Percentiles rank a stretch among this genome's conserved stretches.
Evolutionary conservation across 2,329 filamentous ascomycete species (phyloP).

Genomic region (Tolypocladium guangdongense): DNA sequence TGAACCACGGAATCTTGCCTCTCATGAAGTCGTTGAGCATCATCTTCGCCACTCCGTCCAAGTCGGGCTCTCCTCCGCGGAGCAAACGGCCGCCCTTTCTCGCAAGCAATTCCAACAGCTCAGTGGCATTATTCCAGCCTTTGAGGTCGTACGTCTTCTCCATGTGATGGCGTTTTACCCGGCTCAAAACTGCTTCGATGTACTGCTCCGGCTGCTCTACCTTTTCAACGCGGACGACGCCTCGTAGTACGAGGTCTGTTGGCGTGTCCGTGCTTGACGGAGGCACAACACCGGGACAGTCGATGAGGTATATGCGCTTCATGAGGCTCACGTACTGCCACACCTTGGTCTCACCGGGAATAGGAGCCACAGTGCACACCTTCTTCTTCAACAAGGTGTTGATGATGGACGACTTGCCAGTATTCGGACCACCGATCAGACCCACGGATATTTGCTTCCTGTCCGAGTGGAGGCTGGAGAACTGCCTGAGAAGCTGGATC

Average conservation of each 20-base stretch:
- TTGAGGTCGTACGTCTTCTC: conserved; percentile 87
- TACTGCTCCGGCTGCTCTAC: conserved; percentile 96
- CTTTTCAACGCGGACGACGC: conserved; percentile 89
- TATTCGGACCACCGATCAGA: conserved; percentile 70
- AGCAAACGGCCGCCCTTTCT: conserved; percentile 78
- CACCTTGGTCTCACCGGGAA: conserved; percentile 93
- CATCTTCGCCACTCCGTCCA: conserved; percentile 94
- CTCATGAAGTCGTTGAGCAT: conserved; percentile 92
- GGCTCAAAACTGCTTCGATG: conserved; percentile 68
- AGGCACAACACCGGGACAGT: conserved; percentile 92
- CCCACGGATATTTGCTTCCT: conserved; percentile 93
- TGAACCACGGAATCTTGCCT: conserved; percentile 95
- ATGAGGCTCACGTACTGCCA: conserved; percentile 97
- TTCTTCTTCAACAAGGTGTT: conserved; percentile 93
- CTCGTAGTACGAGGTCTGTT: conserved; percentile 78
- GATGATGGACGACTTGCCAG: conserved; percentile 93
- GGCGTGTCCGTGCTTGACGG: conserved; percentile 76
- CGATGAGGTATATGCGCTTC: conserved; percentile 83
- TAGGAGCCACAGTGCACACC: conserved; percentile 85
- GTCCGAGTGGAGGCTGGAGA: conserved; percentile 77
- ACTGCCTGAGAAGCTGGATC: conserved; percentile 86
- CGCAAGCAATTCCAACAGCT: conserved; percentile 80
- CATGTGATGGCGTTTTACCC: conserved; percentile 77
- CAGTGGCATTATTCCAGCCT: conserved; percentile 63
- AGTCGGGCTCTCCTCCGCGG: conserved; percentile 86